These are phyloP conservation scores for Linum lewisii DNA, from an alignment of 345 rosid genomes.

Conservation along the genomic window DNA sequence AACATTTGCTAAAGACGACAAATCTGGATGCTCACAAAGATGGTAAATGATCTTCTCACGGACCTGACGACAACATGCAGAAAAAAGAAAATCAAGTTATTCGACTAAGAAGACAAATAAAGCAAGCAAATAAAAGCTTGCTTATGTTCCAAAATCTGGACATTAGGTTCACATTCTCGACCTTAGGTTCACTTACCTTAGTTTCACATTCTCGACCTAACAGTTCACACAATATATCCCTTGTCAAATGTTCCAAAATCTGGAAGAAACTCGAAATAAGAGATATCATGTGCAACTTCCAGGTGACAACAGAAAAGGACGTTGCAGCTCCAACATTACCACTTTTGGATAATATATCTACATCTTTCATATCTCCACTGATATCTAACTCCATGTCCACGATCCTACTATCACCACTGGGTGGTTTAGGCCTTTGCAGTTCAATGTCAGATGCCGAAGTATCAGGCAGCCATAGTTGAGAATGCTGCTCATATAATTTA, in stretches of 20 bases:
- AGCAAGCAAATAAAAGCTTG: background rate
- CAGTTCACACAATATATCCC: slow-evolving; percentile 60
- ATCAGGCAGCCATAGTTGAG: slow-evolving; percentile 23
- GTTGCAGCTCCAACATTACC: slow-evolving; percentile 35
- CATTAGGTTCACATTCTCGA: slow-evolving; percentile 62
- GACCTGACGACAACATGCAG: slow-evolving; percentile 37
- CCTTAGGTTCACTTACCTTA: slow-evolving; percentile 60
- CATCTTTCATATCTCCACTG: slow-evolving; percentile 43
- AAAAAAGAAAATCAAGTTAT: slow-evolving; percentile 10
- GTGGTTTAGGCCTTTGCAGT: slow-evolving; percentile 20
- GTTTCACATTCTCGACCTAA: slow-evolving; percentile 50
- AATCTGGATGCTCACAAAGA: slow-evolving; percentile 48
- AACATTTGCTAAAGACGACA: slow-evolving; percentile 44
- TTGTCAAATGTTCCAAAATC: slow-evolving; percentile 36
- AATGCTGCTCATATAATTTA: slow-evolving; percentile 40
- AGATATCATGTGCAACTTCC: slow-evolving; percentile 80
- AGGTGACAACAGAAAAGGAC: slow-evolving; percentile 38
- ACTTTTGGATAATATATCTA: slow-evolving; percentile 36
- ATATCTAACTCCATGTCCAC: slow-evolving; percentile 78
- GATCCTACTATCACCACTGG: slow-evolving; percentile 35
- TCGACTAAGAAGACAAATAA: slow-evolving; percentile 13
- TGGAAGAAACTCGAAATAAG: slow-evolving; percentile 61
- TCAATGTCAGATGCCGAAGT: slow-evolving; percentile 32
- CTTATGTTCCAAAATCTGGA: too few relatives aligned
- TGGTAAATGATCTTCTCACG: slow-evolving; percentile 42